Conservation (phyloP, 139 green algal genomes). For the Monoraphidium neglectum region DNA sequence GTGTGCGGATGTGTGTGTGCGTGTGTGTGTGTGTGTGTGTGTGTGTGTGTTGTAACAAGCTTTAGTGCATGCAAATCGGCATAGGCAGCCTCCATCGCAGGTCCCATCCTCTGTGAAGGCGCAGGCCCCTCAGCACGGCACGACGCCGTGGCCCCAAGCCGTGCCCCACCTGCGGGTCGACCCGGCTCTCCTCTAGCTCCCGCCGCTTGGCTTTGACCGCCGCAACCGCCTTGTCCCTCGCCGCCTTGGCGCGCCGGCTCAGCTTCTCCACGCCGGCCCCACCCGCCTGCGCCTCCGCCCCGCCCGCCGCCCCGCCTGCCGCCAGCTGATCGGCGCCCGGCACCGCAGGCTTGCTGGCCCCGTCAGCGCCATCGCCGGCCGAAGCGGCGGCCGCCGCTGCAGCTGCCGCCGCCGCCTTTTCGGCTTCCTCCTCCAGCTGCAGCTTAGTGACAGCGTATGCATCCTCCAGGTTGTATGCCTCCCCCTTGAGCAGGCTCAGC, state of each 20-base stretch:
- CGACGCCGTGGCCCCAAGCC: not conserved
- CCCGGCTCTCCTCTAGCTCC: conserved; percentile 1
- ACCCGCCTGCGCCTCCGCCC: conserved; percentile 3
- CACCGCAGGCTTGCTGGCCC: not conserved
- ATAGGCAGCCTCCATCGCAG: too few species aligned
- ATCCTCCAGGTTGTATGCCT: conserved; percentile 55
- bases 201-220: not conserved
- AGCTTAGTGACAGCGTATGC: conserved; percentile 29
- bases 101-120: too few species aligned
- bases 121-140: too few species aligned
- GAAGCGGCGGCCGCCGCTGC: not conserved
- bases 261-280: not conserved
- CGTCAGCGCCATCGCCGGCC: conserved; percentile 5
- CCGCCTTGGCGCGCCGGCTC: not conserved
- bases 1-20: too few species aligned
- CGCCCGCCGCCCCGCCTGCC: not conserved
- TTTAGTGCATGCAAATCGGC: too few species aligned
- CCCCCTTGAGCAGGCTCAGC: conserved; percentile 50
- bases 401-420: not conserved
- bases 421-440: conserved; percentile 27
- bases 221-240: not conserved
- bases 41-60: too few species aligned
- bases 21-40: too few species aligned
- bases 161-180: not conserved
- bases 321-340: not conserved